Base-by-base conservation (phyloP, 2,329 filamentous ascomycete genomes). In the Botrytis hyacinthi region DNA sequence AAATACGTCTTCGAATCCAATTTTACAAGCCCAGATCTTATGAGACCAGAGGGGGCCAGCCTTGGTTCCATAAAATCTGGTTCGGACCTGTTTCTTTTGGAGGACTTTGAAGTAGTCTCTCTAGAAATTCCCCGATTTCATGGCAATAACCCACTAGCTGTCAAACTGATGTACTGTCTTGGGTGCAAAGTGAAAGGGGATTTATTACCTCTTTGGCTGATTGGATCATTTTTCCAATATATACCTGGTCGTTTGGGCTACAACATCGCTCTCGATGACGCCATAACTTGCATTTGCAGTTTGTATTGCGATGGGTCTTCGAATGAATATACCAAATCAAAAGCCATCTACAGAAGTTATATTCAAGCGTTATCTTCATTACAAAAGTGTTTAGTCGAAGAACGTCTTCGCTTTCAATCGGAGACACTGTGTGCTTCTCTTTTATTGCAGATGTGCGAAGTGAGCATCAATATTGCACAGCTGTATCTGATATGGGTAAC, bases 381-480 rank as follows among this genome's bases (percentile, higher is more conserved):
- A 18, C 73, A 66, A 35, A 22, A 29, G 9, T 74, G 44, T 60
- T 54, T 76, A 2, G 40, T 37, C 18, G 67, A 76, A 44, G 16
- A 22, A 20, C 1, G 5, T 62, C 22, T 73, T 4, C 40, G 71
- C 6, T 63, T 74, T 54, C 65, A 70, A 37, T 54, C 75, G 20
- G 74, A 76, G 60, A 75, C 74, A 4, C 51, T 76, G 48, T 76
- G 76, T 61, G 74, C 75, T 29, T 76, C 76, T 20, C 72, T 77
- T 42, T 54, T 76, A 20, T 46, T 76, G 26, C 75, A 77, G 37
- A 61, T 76, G 22, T 76, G 73, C 35, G 75, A 76, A 46, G 74
- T 76, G n/a, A 70, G 74, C 48, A 32, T 44, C 3, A 8, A 29
- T 57, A 29, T 20, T 14, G 26, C 35, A 35, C 3, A 29, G 4